Percentiles rank a stretch among this genome's conserved stretches.
These are phyloP conservation scores for Plantago elongata DNA, from an alignment of 257 asterid species.

Conservation along the genomic window DNA sequence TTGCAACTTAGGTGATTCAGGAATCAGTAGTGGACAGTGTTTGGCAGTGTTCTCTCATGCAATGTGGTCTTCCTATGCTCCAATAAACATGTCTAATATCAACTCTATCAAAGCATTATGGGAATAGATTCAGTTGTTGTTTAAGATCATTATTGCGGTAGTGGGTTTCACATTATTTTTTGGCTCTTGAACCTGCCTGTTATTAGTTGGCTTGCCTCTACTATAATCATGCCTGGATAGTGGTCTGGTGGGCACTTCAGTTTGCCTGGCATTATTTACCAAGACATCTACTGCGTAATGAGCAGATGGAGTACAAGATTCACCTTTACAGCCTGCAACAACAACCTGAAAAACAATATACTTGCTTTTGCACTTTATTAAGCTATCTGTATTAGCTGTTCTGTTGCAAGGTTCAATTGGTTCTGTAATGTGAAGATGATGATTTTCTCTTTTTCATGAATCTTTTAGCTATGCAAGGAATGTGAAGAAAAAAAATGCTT, in stretches of 20 bases:
- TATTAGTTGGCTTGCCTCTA: neutral
- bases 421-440: neutral
- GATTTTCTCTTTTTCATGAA: neutral
- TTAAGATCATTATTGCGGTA: neutral
- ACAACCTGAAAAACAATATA: neutral
- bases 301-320: neutral
- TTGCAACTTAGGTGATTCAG: neutral
- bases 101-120: neutral
- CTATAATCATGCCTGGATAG: neutral
- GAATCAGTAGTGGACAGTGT: neutral
- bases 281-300: neutral
- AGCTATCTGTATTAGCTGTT: neutral
- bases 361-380: neutral
- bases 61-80: neutral
- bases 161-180: slow-evolving; percentile 2
- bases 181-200: slow-evolving; percentile 9
- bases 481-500: neutral
- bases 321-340: neutral
- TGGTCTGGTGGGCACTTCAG: neutral
- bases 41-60: neutral
- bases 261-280: neutral
- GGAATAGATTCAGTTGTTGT: neutral
- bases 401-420: neutral
- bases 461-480: neutral
- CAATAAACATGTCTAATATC: neutral